A percentile compares a stretch with the other conserved stretches of the same genome.
Conservation (phyloP, 176 grass and related monocot genomes). For the Aegilops speltoides region DNA sequence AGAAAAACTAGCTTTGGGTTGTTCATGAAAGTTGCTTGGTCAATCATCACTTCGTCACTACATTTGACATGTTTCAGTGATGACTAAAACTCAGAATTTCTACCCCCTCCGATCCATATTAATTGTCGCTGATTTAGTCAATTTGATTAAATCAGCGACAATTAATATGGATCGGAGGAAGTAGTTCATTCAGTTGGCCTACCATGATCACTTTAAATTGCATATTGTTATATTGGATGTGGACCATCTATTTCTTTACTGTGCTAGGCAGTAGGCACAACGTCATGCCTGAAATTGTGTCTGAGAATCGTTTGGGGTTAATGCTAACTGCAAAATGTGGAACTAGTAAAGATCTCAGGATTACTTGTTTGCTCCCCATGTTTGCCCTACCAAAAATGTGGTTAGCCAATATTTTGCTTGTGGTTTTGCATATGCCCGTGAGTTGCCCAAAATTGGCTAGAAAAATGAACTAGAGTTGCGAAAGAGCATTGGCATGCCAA, state of each 20-base stretch:
- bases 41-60: background rate
- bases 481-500: no score
- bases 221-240: background rate
- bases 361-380: background rate
- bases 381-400: no score
- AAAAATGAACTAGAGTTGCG: no score
- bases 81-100: background rate
- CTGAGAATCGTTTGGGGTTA: background rate
- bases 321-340: background rate
- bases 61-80: background rate
- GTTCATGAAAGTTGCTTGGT: background rate
- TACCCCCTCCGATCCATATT: no score
- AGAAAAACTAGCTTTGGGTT: background rate
- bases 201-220: background rate
- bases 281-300: background rate
- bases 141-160: no score
- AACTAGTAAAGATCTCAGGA: background rate
- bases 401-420: no score
- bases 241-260: background rate
- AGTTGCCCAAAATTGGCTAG: no score
- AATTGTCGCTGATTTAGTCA: no score
- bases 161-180: no score
- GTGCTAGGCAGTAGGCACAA: background rate
- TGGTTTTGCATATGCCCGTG: no score
- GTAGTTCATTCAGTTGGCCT: background rate